Conservation (phyloP, 2,329 filamentous ascomycete genomes). For the Ascosphaera pollenicola region DNA sequence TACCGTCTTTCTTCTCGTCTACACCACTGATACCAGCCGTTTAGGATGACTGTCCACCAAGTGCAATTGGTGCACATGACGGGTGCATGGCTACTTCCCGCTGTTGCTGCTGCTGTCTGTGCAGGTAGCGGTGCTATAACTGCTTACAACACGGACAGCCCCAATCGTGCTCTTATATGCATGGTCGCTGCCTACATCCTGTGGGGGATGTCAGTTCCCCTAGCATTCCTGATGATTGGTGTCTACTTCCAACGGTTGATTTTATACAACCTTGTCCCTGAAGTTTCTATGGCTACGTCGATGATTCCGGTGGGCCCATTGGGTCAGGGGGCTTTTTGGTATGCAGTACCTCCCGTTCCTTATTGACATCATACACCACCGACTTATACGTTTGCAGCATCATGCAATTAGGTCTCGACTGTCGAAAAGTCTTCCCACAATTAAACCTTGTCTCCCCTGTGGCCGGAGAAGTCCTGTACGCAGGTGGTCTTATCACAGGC, state of each 20-base stretch:
- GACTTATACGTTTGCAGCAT: constrained; percentile 24
- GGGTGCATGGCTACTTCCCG: constrained; percentile 41
- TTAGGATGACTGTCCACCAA: constrained; percentile 4
- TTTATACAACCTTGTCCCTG: constrained; percentile 41
- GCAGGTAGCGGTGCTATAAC: constrained; percentile 42
- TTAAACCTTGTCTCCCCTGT: constrained; percentile 14
- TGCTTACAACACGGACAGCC: constrained; percentile 34
- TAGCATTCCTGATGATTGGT: constrained; percentile 40
- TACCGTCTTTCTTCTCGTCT: neutral
- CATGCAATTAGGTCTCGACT: constrained; percentile 25
- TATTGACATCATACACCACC: constrained; percentile 11
- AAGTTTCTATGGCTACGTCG: constrained; percentile 44
- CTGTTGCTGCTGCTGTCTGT: constrained; percentile 43
- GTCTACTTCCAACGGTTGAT: constrained; percentile 50
- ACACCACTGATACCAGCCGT: neutral
- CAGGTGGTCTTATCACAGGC: constrained; percentile 31
- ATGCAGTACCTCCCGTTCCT: constrained; percentile 5
- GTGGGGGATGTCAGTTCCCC: constrained; percentile 40
- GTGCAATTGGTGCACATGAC: constrained; percentile 33
- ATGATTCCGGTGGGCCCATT: constrained; percentile 46
- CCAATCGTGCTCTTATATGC: constrained; percentile 35
- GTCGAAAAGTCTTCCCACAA: constrained; percentile 18
- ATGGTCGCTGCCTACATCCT: constrained; percentile 44
- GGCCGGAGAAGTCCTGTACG: constrained; percentile 34
- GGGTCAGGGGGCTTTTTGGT: constrained; percentile 40